These are phyloP conservation scores for Annona cherimola DNA, from an alignment of 164 flowering plant species.

Conservation along the genomic window DNA sequence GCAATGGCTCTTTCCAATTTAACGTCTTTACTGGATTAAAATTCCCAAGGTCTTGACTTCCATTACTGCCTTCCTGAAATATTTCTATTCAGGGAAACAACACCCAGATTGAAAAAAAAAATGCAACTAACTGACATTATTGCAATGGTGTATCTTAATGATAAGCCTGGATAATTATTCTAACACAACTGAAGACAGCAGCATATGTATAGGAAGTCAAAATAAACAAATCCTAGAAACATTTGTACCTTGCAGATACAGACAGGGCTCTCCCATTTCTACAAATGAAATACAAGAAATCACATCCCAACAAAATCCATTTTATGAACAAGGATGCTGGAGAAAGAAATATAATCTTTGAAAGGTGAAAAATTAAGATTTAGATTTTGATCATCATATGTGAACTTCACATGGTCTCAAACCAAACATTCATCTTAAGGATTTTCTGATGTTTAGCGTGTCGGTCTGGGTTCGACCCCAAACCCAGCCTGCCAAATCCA, in stretches of 20 bases:
- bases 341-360: no score
- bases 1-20: constrained; percentile 27
- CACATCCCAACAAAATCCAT: background rate
- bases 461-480: no score
- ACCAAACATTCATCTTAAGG: background rate
- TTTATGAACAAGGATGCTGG: no score
- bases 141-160: background rate
- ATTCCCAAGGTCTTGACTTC: constrained; percentile 7
- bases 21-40: constrained; percentile 9
- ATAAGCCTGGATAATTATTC: background rate
- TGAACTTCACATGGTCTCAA: background rate
- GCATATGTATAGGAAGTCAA: background rate
- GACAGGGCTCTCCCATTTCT: background rate
- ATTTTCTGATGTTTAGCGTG: no score
- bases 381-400: background rate
- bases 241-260: background rate
- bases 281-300: background rate
- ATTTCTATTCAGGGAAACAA: constrained; percentile 1
- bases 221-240: background rate
- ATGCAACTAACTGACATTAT: background rate
- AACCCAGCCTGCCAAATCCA: no score
- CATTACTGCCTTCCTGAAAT: constrained; percentile 32
- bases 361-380: background rate
- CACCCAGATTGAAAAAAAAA: background rate
- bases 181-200: background rate